These are phyloP conservation scores for Ministeria vibrans DNA, from an alignment of 78 protist species.

Conservation along the genomic window DNA sequence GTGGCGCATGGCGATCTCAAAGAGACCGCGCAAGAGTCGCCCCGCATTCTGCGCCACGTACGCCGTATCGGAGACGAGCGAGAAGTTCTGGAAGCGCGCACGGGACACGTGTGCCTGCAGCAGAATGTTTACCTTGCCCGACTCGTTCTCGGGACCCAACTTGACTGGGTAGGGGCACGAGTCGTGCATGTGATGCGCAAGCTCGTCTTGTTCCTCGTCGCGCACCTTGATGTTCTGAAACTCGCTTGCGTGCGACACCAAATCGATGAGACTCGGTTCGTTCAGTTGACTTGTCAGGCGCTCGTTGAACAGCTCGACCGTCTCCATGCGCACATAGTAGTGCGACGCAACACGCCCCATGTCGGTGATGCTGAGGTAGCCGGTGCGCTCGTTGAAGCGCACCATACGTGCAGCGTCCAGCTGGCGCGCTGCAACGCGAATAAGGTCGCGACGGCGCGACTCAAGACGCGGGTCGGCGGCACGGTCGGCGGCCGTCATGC, in stretches of 20 bases:
- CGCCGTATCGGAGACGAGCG: slow-evolving; percentile 70
- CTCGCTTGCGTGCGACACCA: slow-evolving; percentile 68
- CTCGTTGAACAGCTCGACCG: slow-evolving; percentile 66
- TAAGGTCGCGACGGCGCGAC: slow-evolving; percentile 11
- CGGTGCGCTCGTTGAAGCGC: slow-evolving; percentile 67
- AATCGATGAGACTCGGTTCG: slow-evolving; percentile 63
- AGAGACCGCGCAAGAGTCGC: slow-evolving; percentile 87
- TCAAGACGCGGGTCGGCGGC: not conserved
- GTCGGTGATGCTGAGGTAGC: slow-evolving; percentile 48
- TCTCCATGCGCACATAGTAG: slow-evolving; percentile 76
- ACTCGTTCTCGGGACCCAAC: slow-evolving; percentile 9
- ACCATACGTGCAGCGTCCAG: slow-evolving; percentile 74
- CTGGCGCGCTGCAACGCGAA: slow-evolving; percentile 52
- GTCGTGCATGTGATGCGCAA: slow-evolving; percentile 37
- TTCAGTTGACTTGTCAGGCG: slow-evolving; percentile 16
- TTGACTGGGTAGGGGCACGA: slow-evolving; percentile 3
- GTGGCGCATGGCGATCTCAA: slow-evolving; percentile 73
- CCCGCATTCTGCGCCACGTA: slow-evolving; percentile 74
- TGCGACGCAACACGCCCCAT: slow-evolving; percentile 80
- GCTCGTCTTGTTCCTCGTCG: slow-evolving; percentile 83
- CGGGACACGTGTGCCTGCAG: slow-evolving; percentile 79
- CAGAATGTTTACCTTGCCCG: slow-evolving; percentile 64
- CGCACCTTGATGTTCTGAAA: slow-evolving; percentile 73
- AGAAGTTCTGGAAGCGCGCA: slow-evolving; percentile 40
- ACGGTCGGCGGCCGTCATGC: slow-evolving; percentile 46